phyloP scores from a whole-genome alignment of 306 rosid genomes.

The Glycine latifolia region DNA sequence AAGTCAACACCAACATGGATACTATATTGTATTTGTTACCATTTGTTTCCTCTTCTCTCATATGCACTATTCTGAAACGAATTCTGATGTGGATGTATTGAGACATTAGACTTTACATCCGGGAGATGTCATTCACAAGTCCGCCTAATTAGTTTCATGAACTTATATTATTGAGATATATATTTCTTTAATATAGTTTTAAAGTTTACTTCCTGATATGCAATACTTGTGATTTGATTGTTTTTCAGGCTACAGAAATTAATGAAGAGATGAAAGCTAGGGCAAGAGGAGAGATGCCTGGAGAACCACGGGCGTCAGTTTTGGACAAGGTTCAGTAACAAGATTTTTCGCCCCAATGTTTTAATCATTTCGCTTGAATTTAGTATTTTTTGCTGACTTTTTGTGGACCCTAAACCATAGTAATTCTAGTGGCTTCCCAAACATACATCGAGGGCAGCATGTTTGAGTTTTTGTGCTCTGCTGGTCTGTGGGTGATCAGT shows the following conservation, averaged over 20 bases:
- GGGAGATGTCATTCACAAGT: constrained; percentile 19
- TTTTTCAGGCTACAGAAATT: constrained; percentile 70
- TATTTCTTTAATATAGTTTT: constrained; percentile 33
- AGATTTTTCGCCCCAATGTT: constrained; percentile 22
- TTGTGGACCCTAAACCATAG: constrained; percentile 26
- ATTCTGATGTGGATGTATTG: constrained; percentile 11
- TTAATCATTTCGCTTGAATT: constrained; percentile 27
- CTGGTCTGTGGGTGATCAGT: no score
- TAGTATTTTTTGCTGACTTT: constrained; percentile 24
- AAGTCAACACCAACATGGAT: background rate
- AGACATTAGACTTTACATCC: constrained; percentile 7
- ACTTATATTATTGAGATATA: constrained; percentile 36
- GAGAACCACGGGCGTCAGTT: constrained; percentile 58
- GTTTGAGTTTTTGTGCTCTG: background rate
- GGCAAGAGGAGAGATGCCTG: constrained; percentile 75
- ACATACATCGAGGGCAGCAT: background rate
- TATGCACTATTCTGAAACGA: background rate
- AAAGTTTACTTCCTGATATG: constrained; percentile 34
- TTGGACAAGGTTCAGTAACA: constrained; percentile 72
- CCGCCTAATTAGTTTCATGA: constrained; percentile 19
- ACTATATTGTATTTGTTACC: constrained; percentile 22
- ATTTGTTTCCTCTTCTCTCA: constrained; percentile 13
- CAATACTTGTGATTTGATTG: constrained; percentile 44
- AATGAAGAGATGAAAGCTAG: constrained; percentile 81
- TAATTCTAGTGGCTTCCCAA: constrained; percentile 33